Evolutionary conservation across 257 asterid species (phyloP), one percentile per base, ranked within the genome.

Genomic region (Fraxinus excelsior): DNA sequence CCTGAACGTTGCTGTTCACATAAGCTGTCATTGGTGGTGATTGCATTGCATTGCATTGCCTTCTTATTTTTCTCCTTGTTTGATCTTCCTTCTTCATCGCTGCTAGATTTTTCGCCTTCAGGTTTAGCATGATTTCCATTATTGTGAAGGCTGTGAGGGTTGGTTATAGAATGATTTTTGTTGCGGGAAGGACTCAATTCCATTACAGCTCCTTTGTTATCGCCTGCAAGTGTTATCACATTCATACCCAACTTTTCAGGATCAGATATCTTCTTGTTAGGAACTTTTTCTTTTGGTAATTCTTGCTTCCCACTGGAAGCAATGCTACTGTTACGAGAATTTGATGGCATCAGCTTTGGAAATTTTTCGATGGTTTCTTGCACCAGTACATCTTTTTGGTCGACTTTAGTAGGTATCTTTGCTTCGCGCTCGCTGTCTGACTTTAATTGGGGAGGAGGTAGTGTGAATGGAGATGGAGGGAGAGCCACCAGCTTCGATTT

Each of bases 141-240:
- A 14, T 53, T 78, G 9, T 72, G 62, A 31, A 67, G 80, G 62
- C 34, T 66, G 62, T 53, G 68, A 56, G 76, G 72, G 9, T 23
- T 72, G 58, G 76, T 76, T 11, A 64, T 53, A 4, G 70, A 67
- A 72, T 72, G 26, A 18, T 18, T 31, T 69, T 79, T 91, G 80
- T 85, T 89, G 46, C 71, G 86, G 64, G 82, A 80, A 29, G 85
- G 78, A 38, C 62, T 84, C 37, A 92, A 58, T 28, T 89, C 91
- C 98, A 94, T 90, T 3, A 89, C 71, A 0, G 98, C 96, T 5
- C 98, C 98, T 84, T 82, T 88, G 83, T 94, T 94, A 25, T 92
- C 94, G 1, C 98, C 98, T 1, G 90, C 90, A 19, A 92, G 90
- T 7, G 94, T 86, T 69, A 94, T 86, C 35, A 92, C 72, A 18